Conservation (phyloP, 2,329 filamentous ascomycete species). For the Nakataea oryzae region DNA sequence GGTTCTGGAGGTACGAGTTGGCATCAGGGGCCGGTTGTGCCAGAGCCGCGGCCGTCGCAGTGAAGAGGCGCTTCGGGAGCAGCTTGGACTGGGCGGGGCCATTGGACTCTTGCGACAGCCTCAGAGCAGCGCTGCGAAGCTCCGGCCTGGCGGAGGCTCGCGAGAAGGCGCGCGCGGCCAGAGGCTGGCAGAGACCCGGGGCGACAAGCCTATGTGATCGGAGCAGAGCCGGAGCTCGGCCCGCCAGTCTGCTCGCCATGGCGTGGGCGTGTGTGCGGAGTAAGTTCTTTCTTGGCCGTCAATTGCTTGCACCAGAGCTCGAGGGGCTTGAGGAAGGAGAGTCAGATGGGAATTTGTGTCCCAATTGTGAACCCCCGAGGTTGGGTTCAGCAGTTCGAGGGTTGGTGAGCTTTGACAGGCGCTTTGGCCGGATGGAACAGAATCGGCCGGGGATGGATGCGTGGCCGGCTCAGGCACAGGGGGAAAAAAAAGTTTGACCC, state of each 20-base stretch:
- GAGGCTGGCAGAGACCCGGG: slow-evolving; percentile 32
- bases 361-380: slow-evolving; percentile 2
- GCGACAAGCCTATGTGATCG: slow-evolving; percentile 36
- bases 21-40: slow-evolving; percentile 66
- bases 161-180: slow-evolving; percentile 31
- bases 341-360: not conserved
- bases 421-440: slow-evolving; percentile 1
- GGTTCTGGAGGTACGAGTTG: slow-evolving; percentile 80
- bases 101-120: not conserved
- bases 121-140: slow-evolving; percentile 13
- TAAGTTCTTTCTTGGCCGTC: not conserved
- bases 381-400: not conserved
- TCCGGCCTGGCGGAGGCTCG: slow-evolving; percentile 5
- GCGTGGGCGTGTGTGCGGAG: not conserved
- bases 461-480: not conserved
- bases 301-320: not conserved
- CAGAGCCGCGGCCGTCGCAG: slow-evolving; percentile 31
- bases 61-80: slow-evolving; percentile 33
- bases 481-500: slow-evolving; percentile 2
- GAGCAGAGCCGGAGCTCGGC: slow-evolving; percentile 47
- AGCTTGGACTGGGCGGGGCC: slow-evolving; percentile 9
- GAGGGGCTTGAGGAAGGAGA: not conserved
- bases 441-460: not conserved
- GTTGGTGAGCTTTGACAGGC: slow-evolving; percentile 1
- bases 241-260: slow-evolving; percentile 27